Conservation (phyloP, 2,329 filamentous ascomycete genomes). For the Zymoseptoria tritici region DNA sequence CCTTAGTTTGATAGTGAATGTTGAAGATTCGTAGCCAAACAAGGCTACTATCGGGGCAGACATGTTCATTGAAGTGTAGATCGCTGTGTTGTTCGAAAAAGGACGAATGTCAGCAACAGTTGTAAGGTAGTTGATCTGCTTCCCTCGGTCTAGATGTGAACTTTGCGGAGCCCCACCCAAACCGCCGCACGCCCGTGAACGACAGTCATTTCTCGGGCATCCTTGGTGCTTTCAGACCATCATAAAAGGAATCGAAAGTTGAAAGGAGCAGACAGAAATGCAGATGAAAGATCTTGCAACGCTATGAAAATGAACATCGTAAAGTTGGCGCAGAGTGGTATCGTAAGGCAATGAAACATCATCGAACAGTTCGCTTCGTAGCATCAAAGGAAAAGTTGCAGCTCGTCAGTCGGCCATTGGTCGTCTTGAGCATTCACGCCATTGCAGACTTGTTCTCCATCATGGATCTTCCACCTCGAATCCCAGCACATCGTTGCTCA, state of each 20-base stretch:
- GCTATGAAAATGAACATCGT: background rate
- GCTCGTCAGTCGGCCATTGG: background rate
- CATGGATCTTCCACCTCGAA: background rate
- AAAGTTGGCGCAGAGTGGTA: background rate
- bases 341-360: background rate
- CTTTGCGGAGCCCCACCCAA: background rate
- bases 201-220: background rate
- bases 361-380: background rate
- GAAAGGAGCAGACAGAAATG: background rate
- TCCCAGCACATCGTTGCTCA: constrained; percentile 6
- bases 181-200: background rate
- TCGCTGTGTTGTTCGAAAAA: background rate
- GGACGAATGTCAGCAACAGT: background rate
- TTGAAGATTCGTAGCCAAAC: constrained; percentile 24
- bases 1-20: constrained; percentile 32
- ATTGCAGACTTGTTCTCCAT: background rate
- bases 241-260: background rate
- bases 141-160: background rate
- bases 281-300: background rate
- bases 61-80: too few species aligned
- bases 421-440: background rate
- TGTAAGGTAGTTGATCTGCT: background rate
- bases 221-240: background rate
- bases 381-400: background rate
- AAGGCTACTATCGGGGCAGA: constrained; percentile 18